Evolutionary conservation across 192 early-diverging fungal species (phyloP).

Genomic region (Obelidium mucronatum): DNA sequence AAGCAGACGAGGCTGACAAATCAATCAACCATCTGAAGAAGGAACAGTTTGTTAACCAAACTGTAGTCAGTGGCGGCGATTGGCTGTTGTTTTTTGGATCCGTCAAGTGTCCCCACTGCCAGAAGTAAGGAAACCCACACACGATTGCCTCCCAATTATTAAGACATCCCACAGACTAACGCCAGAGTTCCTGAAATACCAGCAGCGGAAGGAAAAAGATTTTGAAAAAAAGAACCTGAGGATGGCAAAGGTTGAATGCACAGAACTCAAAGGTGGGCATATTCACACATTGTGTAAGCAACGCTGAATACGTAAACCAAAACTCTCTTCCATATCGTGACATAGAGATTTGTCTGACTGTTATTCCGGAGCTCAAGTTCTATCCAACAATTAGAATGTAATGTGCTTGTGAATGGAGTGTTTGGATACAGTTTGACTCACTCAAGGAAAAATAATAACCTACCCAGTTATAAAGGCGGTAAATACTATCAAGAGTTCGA

Average conservation of each 20-base stretch:
- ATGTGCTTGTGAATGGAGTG: too few relatives aligned
- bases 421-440: background rate
- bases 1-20: conserved; percentile 15
- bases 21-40: background rate
- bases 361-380: background rate
- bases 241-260: conserved; percentile 22
- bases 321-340: background rate
- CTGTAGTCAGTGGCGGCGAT: conserved; percentile 2
- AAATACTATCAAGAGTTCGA: conserved; percentile 5
- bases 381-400: conserved; percentile 32
- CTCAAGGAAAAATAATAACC: background rate
- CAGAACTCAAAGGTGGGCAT: background rate
- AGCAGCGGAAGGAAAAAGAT: background rate
- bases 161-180: conserved; percentile 18
- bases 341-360: background rate
- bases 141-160: background rate
- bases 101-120: conserved; percentile 22
- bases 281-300: too few relatives aligned
- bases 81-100: conserved; percentile 27
- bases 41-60: background rate
- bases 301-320: background rate
- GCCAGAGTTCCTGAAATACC: conserved; percentile 13
- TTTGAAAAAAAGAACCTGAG: background rate
- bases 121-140: conserved; percentile 26
- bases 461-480: conserved; percentile 27